Conservation (phyloP, 2,329 filamentous ascomycete species). For the Colletotrichum liaoningense region DNA sequence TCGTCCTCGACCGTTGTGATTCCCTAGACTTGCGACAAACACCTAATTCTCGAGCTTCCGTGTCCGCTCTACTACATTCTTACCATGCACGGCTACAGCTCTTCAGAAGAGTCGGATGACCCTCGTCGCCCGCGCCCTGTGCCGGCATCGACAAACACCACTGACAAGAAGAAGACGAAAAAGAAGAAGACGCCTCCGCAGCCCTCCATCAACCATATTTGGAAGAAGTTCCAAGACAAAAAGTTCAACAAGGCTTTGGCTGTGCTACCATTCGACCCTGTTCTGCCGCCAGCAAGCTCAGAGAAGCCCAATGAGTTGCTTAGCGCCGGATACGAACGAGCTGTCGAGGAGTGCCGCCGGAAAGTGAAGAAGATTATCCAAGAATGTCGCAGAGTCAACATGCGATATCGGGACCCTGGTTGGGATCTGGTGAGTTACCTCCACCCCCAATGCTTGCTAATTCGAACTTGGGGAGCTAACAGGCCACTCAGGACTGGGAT, state of each 20-base stretch:
- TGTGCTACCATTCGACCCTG: constrained; percentile 74
- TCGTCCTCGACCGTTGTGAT: neutral
- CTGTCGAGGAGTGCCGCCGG: constrained; percentile 71
- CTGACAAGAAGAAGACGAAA: constrained; percentile 64
- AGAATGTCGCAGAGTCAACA: constrained; percentile 79
- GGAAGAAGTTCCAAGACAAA: constrained; percentile 68
- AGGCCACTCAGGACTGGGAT: constrained; percentile 66
- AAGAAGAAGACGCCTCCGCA: constrained; percentile 73
- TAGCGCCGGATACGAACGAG: constrained; percentile 70
- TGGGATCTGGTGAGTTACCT: constrained; percentile 65
- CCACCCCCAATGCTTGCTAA: neutral
- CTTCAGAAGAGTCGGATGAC: constrained; percentile 62
- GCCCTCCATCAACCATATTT: constrained; percentile 74
- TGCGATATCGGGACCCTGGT: constrained; percentile 78
- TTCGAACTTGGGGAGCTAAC: constrained; percentile 9
- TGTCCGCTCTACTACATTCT: neutral
- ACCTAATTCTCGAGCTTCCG: neutral
- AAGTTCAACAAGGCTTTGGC: constrained; percentile 74
- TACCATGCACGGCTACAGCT: constrained; percentile 59
- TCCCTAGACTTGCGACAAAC: neutral
- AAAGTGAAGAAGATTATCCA: constrained; percentile 71
- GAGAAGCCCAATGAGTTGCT: constrained; percentile 71
- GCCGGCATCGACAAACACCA: constrained; percentile 47
- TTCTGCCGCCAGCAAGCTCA: constrained; percentile 59
- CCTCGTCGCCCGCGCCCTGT: constrained; percentile 50